Base-by-base conservation (phyloP, 2,329 filamentous ascomycete genomes). In the Epichloe brachyelytri region DNA sequence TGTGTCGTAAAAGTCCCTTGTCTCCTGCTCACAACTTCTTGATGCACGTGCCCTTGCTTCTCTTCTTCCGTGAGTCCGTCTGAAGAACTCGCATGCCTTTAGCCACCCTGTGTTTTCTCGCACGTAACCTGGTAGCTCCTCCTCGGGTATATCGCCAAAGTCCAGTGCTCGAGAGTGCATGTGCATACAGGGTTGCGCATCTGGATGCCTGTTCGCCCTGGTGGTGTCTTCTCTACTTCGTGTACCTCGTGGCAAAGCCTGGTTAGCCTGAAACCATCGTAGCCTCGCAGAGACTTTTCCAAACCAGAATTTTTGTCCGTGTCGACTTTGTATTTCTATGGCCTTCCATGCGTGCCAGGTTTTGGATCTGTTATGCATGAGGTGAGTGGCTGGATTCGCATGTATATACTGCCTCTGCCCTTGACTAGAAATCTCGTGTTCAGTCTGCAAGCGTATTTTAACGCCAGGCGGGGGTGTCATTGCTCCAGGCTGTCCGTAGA, bases 301-400 rank as follows among this genome's bases (percentile, higher is more conserved):
- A 45, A 77, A 74, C 55, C 73, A 74, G 5, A 60, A 63, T 55
- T 82, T 82, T 17, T 74, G 68, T 3, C 65, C 67, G 4, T 71
- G 71, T 2, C 78, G 72, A 2, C 60, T 61, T 39, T 63, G 58
- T 33, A 82, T 79, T 52, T 82, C 77, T 1, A 60, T 58, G 36
- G 70, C 65, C 53, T 80, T 82, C 15, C 62, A 60, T 14, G 57
- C 60, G 47, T 71, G 64, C 76, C 77, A 80, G 17, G 64, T 62
- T 4, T 68, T 58, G 0, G 73, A 68, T 43, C 68, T 68, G 2
- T 63, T 63, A 43, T 71, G 68, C 1, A 67, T 68, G 63, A 70
- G 73, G 48, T 77, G 73, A 2, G 73, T 67, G 1, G 71, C 70
- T 0, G 77, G 78, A 58, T 82, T 74, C 3, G 78, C 65, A 46